Conservation (phyloP, 306 rosid genomes). For the Cicer arietinum region DNA sequence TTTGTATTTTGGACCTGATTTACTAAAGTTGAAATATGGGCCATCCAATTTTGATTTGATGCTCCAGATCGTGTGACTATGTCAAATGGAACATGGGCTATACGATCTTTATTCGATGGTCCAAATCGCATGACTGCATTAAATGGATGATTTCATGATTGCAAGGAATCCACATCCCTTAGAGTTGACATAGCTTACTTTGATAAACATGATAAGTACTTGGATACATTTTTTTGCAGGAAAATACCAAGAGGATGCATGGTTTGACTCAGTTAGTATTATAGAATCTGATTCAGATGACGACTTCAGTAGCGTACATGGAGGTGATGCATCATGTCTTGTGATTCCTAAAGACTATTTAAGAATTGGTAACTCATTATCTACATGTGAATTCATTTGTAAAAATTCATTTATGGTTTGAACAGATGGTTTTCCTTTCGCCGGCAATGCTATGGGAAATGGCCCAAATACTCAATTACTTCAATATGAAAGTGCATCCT, state of each 20-base stretch:
- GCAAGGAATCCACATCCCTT: not conserved
- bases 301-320: conserved; percentile 86
- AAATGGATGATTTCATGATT: not conserved
- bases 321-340: conserved; percentile 60
- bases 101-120: not conserved
- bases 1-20: not conserved
- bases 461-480: conserved; percentile 61
- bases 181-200: conserved; percentile 30
- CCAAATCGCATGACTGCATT: not conserved
- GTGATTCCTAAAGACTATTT: conserved; percentile 11
- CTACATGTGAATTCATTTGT: conserved; percentile 22
- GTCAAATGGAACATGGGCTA: not conserved
- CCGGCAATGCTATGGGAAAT: conserved; percentile 58
- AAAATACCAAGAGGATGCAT: conserved; percentile 74
- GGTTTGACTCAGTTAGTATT: conserved; percentile 87
- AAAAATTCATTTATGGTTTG: conserved; percentile 12
- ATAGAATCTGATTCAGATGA: conserved; percentile 89
- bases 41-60: not conserved
- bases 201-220: conserved; percentile 28
- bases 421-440: conserved; percentile 72
- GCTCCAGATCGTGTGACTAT: not conserved
- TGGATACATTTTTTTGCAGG: conserved; percentile 51
- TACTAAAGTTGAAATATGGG: not conserved
- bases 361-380: conserved; percentile 6
- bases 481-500: conserved; percentile 76